A percentile compares a stretch with the other conserved stretches of the same genome.
Evolutionary conservation across 2,329 filamentous ascomycete genomes (phyloP).

Genomic region (Ilyonectria destructans): DNA sequence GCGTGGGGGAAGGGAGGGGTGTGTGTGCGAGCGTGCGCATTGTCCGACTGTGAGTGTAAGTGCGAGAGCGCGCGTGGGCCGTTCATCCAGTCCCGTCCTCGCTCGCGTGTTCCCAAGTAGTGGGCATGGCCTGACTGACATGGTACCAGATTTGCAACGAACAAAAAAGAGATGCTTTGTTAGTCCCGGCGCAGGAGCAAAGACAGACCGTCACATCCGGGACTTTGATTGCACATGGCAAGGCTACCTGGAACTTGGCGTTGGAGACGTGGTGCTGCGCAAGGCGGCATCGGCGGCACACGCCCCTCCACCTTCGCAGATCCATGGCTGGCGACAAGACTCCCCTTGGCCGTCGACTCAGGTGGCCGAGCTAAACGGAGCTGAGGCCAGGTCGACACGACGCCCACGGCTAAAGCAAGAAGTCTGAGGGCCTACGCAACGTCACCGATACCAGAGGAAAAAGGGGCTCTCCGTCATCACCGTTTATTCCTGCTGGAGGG

Average conservation of each 20-base stretch:
- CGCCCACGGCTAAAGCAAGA: not conserved
- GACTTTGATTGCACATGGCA: constrained; percentile 44
- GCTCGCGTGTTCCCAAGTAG: constrained; percentile 37
- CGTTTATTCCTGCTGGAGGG: constrained; percentile 34
- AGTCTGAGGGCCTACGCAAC: constrained; percentile 20
- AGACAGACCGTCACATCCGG: constrained; percentile 38
- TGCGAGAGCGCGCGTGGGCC: constrained; percentile 26
- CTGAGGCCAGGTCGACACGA: constrained; percentile 4
- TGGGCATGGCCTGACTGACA: constrained; percentile 44
- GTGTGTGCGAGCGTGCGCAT: constrained; percentile 22
- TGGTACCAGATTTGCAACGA: constrained; percentile 39
- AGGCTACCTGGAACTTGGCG: constrained; percentile 45
- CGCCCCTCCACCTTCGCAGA: constrained; percentile 40
- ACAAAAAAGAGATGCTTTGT: constrained; percentile 35
- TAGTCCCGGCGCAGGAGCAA: constrained; percentile 42
- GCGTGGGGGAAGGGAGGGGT: constrained; percentile 38
- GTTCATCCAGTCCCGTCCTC: constrained; percentile 27
- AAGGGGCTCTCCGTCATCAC: constrained; percentile 15
- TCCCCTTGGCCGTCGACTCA: constrained; percentile 11
- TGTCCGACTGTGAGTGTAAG: constrained; percentile 23
- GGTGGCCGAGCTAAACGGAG: constrained; percentile 8
- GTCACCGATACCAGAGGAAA: not conserved
- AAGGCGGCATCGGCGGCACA: constrained; percentile 36
- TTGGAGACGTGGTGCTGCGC: constrained; percentile 37
- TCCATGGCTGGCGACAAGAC: constrained; percentile 9